Percentiles rank a stretch among this genome's conserved stretches.
phyloP scores from a whole-genome alignment of 768 basidiomycete species.

The Kondoa subrosea region DNA sequence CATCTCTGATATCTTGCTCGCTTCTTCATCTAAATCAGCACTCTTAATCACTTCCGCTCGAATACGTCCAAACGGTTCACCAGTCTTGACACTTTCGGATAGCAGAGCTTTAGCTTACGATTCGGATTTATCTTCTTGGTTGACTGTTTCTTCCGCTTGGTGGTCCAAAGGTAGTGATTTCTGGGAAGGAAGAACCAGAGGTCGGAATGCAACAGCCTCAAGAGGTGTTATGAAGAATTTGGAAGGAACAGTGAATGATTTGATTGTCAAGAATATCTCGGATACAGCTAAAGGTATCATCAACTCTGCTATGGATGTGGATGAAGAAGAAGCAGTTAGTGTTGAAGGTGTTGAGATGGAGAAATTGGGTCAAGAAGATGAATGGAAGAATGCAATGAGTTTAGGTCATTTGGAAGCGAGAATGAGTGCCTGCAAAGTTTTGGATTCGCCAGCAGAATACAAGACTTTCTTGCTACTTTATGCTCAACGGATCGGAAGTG shows the following conservation, averaged over 20 bases:
- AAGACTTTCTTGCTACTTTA: slow-evolving; percentile 57
- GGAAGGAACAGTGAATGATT: slow-evolving; percentile 28
- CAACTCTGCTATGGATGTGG: slow-evolving; percentile 2
- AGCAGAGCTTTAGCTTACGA: slow-evolving; percentile 73
- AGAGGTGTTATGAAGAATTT: slow-evolving; percentile 21
- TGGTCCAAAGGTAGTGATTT: slow-evolving; percentile 66
- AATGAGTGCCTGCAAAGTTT: slow-evolving; percentile 50
- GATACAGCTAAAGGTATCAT: neutral
- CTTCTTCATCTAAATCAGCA: slow-evolving; percentile 37
- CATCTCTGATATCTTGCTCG: slow-evolving; percentile 44
- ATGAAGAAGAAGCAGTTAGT: neutral
- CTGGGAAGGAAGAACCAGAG: slow-evolving; percentile 58
- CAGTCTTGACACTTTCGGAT: slow-evolving; percentile 56
- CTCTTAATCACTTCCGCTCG: slow-evolving; percentile 38
- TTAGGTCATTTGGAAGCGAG: slow-evolving; percentile 77
- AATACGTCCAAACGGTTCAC: slow-evolving; percentile 62
- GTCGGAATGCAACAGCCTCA: slow-evolving; percentile 30
- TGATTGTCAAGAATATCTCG: slow-evolving; percentile 18
- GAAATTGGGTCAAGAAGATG: slow-evolving; percentile 21
- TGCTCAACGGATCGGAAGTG: slow-evolving; percentile 70
- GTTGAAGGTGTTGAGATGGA: slow-evolving; percentile 16
- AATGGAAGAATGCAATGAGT: slow-evolving; percentile 44
- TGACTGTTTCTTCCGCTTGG: slow-evolving; percentile 63
- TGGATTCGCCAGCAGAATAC: slow-evolving; percentile 76
- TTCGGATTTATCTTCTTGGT: slow-evolving; percentile 47